Percentiles rank a stretch among this genome's conserved stretches.
Conservation (phyloP, 2,329 filamentous ascomycete genomes). For the Chaetomium globosum region DNA sequence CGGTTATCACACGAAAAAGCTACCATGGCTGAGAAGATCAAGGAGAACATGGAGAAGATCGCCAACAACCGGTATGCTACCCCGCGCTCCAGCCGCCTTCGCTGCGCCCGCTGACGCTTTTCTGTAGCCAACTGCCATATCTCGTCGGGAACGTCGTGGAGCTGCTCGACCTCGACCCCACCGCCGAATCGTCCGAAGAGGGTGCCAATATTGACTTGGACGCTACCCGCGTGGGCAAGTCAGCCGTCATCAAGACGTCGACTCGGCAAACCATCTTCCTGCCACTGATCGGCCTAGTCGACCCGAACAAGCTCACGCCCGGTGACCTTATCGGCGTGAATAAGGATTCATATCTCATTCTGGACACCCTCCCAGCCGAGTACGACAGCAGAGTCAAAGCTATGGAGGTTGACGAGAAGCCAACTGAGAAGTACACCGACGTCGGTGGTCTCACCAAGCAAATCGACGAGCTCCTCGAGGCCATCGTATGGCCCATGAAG, state of each 20-base stretch:
- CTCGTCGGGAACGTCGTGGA: slow-evolving; percentile 98
- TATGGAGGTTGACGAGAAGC: slow-evolving; percentile 99
- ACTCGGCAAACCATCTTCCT: slow-evolving; percentile 98
- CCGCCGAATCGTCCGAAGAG: slow-evolving; percentile 93
- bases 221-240: slow-evolving; percentile 94
- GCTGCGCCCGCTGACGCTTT: slow-evolving; percentile 7
- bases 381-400: slow-evolving; percentile 99
- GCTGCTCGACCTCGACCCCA: slow-evolving; percentile 92
- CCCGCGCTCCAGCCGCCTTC: not conserved
- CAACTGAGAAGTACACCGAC: slow-evolving; percentile 97
- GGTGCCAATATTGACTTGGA: slow-evolving; percentile 98
- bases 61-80: slow-evolving; percentile 86
- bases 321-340: slow-evolving; percentile 97
- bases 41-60: slow-evolving; percentile 98
- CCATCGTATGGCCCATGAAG: slow-evolving; percentile 99
- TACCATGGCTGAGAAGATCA: slow-evolving; percentile 97
- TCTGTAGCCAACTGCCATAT: slow-evolving; percentile 87
- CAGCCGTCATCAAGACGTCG: slow-evolving; percentile 98
- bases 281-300: slow-evolving; percentile 93
- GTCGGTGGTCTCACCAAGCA: slow-evolving; percentile 98
- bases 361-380: slow-evolving; percentile 94
- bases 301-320: slow-evolving; percentile 92
- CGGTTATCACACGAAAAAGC: slow-evolving; percentile 93
- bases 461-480: slow-evolving; percentile 97
- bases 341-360: slow-evolving; percentile 96